Evolutionary conservation across 805 yeast genomes (phyloP).

Genomic region (Limtongia smithiae): DNA sequence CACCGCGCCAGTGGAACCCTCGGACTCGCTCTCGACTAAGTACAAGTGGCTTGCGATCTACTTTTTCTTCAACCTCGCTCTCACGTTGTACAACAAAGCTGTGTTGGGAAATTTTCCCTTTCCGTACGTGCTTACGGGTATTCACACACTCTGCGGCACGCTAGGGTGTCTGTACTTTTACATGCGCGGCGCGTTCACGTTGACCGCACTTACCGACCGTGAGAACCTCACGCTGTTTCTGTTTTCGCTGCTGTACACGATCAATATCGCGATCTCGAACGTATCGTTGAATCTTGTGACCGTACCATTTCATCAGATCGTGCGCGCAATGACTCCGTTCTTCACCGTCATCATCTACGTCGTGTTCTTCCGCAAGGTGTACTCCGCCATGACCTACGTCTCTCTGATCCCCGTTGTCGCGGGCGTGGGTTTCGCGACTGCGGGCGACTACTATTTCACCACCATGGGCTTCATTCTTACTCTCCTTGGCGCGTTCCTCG

Average conservation of each 20-base stretch:
- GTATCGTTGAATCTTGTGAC: conserved; percentile 34
- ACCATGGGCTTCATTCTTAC: conserved; percentile 33
- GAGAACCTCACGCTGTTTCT: conserved; percentile 30
- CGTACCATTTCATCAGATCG: conserved; percentile 35
- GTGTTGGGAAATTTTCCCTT: conserved; percentile 34
- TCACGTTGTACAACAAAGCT: conserved; percentile 33
- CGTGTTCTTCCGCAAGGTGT: conserved; percentile 30
- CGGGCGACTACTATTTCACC: conserved; percentile 34
- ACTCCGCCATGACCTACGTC: conserved; percentile 31
- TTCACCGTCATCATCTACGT: conserved; percentile 34
- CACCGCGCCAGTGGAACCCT: conserved; percentile 7
- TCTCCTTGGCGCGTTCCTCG: conserved; percentile 32
- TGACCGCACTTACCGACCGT: conserved; percentile 30
- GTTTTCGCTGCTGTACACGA: conserved; percentile 33
- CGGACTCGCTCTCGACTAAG: conserved; percentile 26
- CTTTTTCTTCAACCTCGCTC: conserved; percentile 34
- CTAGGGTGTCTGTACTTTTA: conserved; percentile 32
- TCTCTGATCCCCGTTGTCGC: conserved; percentile 33
- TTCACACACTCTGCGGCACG: conserved; percentile 33
- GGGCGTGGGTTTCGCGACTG: conserved; percentile 34
- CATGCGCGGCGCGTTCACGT: conserved; percentile 28
- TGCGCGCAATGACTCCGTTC: conserved; percentile 34
- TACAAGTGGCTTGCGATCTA: conserved; percentile 33
- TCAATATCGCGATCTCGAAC: conserved; percentile 34
- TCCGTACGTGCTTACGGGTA: conserved; percentile 33